These are phyloP conservation scores for Zygosaccharomyces pseudorouxii DNA, from an alignment of 805 yeast genomes.

Conservation along the genomic window DNA sequence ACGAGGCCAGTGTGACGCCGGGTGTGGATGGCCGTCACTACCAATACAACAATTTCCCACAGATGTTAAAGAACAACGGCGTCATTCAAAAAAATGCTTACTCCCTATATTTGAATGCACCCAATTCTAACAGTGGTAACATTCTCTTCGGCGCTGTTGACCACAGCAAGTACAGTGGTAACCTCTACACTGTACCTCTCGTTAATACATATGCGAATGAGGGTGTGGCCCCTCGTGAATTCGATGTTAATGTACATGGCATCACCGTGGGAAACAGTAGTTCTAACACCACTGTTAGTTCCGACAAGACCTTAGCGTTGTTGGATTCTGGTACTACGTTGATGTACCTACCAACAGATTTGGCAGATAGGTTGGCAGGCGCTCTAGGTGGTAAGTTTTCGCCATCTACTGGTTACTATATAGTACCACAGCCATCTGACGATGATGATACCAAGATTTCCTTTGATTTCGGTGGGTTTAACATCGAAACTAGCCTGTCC, in stretches of 20 bases:
- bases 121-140: slow-evolving; percentile 41
- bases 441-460: slow-evolving; percentile 22
- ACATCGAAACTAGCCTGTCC: slow-evolving; percentile 1
- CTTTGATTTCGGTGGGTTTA: slow-evolving; percentile 8
- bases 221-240: slow-evolving; percentile 11
- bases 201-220: slow-evolving; percentile 35
- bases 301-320: slow-evolving; percentile 36
- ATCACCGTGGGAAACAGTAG: slow-evolving; percentile 31
- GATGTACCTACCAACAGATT: slow-evolving; percentile 42
- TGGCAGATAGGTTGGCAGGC: slow-evolving; percentile 35
- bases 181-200: slow-evolving; percentile 43
- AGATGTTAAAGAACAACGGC: slow-evolving; percentile 53
- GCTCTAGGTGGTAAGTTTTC: slow-evolving; percentile 41
- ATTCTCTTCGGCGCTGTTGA: slow-evolving; percentile 67
- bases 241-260: slow-evolving; percentile 30
- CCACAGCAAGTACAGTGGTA: slow-evolving; percentile 51
- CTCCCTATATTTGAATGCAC: slow-evolving; percentile 51
- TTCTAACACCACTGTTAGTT: slow-evolving; percentile 12
- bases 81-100: slow-evolving; percentile 50
- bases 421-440: slow-evolving; percentile 38
- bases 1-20: slow-evolving; percentile 66
- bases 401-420: slow-evolving; percentile 39
- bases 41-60: slow-evolving; percentile 64
- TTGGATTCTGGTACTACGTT: slow-evolving; percentile 55
- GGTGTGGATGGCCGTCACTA: slow-evolving; percentile 43